These are phyloP conservation scores for Zalaria sp. DNA, from an alignment of 2,329 filamentous ascomycete species.

Conservation along the genomic window DNA sequence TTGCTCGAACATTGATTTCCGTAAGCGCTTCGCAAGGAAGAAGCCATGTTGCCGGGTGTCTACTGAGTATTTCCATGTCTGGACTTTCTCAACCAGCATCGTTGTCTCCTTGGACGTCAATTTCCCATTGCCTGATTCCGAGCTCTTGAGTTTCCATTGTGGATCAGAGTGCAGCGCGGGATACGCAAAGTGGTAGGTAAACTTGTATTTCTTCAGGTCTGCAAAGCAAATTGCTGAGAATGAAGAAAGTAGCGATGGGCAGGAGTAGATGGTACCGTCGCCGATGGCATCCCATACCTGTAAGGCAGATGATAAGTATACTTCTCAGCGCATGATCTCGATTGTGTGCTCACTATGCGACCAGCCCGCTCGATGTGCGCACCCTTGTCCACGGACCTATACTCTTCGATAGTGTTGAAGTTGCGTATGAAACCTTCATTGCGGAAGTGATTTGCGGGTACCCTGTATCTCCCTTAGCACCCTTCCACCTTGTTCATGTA, in stretches of 20 bases:
- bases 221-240: conserved; percentile 86
- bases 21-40: conserved; percentile 76
- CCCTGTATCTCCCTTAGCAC: conserved; percentile 28
- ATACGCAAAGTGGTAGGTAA: conserved; percentile 97
- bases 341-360: conserved; percentile 45
- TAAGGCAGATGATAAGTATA: conserved; percentile 4
- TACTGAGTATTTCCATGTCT: conserved; percentile 73
- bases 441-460: conserved; percentile 57
- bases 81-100: conserved; percentile 64
- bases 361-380: conserved; percentile 67
- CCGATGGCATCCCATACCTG: conserved; percentile 96
- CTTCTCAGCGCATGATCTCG: not conserved
- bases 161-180: conserved; percentile 84
- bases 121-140: conserved; percentile 8
- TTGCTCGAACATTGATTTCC: conserved; percentile 16
- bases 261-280: conserved; percentile 90
- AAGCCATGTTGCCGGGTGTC: conserved; percentile 84
- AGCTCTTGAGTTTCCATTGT: conserved; percentile 50
- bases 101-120: conserved; percentile 59
- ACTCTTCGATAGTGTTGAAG: conserved; percentile 90
- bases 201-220: conserved; percentile 93
- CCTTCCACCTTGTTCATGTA: not conserved
- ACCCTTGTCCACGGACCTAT: conserved; percentile 67
- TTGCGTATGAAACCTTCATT: conserved; percentile 93
- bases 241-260: conserved; percentile 78